A percentile compares a stretch with the other conserved stretches of the same genome.
phyloP scores from a whole-genome alignment of 2,329 filamentous ascomycete genomes.

The Claviceps lovelessii region DNA sequence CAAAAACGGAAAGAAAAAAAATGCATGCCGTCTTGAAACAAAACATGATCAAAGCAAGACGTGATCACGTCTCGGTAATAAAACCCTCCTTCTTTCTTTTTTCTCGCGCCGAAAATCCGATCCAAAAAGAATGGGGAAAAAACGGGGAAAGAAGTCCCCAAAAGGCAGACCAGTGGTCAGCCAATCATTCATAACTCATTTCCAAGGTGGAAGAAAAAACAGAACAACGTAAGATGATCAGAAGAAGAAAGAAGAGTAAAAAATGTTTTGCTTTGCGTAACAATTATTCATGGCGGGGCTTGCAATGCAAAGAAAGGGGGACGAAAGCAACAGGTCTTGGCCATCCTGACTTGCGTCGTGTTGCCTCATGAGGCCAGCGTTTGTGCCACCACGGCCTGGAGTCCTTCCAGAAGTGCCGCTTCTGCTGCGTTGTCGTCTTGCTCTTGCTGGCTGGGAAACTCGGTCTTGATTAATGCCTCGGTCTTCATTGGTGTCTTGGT shows the following conservation, averaged over 20 bases:
- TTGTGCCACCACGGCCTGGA: conserved; percentile 21
- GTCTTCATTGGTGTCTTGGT: conserved; percentile 6
- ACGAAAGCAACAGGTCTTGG: not conserved
- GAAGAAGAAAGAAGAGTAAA: not conserved
- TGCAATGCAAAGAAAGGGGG: not conserved
- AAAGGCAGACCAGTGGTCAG: not conserved
- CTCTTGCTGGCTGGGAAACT: conserved; percentile 7
- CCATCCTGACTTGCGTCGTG: not conserved
- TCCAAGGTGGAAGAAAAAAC: not conserved
- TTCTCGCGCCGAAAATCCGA: not conserved
- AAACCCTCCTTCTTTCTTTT: not conserved
- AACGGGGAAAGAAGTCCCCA: not conserved
- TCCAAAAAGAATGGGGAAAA: not conserved
- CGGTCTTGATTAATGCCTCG: conserved; percentile 12
- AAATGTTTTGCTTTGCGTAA: not conserved
- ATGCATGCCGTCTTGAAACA: not conserved
- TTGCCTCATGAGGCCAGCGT: conserved; percentile 8
- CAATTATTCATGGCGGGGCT: not conserved
- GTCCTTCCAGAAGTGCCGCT: conserved; percentile 20
- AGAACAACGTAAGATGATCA: not conserved
- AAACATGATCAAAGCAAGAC: not conserved
- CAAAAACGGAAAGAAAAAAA: not conserved
- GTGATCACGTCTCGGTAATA: not conserved
- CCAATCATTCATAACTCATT: not conserved
- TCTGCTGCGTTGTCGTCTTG: conserved; percentile 21